phyloP scores from a whole-genome alignment of 495 filamentous ascomycete genomes.

The Penicillium paxilli region DNA sequence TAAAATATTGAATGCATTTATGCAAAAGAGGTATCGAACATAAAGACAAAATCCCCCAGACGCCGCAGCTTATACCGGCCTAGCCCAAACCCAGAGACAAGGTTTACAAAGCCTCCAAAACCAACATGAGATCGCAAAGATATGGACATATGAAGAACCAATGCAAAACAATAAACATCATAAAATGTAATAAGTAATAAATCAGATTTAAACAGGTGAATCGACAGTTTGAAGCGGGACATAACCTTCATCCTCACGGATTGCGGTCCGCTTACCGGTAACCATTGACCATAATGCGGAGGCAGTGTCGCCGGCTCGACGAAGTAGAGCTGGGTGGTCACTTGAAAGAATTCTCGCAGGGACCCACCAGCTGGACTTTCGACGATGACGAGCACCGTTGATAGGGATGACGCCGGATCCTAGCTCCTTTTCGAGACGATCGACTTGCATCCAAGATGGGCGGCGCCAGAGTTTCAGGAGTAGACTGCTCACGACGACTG shows the following conservation, averaged over 20 bases:
- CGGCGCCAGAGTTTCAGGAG: constrained; percentile 85
- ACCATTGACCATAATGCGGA: constrained; percentile 27
- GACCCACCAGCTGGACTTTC: constrained; percentile 34
- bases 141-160: not conserved
- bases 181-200: not conserved
- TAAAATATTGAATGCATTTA: constrained; percentile 5
- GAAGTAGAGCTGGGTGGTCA: constrained; percentile 14
- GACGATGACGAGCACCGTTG: constrained; percentile 6
- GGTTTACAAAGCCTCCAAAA: not conserved
- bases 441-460: constrained; percentile 85
- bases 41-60: not conserved
- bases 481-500: constrained; percentile 81
- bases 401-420: constrained; percentile 15
- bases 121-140: not conserved
- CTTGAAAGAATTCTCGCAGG: constrained; percentile 27
- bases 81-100: constrained; percentile 1
- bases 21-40: constrained; percentile 19
- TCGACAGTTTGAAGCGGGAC: constrained; percentile 48
- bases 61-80: not conserved
- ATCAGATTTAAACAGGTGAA: constrained; percentile 25
- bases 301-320: constrained; percentile 15
- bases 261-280: constrained; percentile 25
- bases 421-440: constrained; percentile 56
- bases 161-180: not conserved
- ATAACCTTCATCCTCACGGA: constrained; percentile 40